A percentile compares a stretch with the other conserved stretches of the same genome.
Evolutionary conservation across 2,329 filamentous ascomycete genomes (phyloP).

Genomic region (Neofusicoccum parvum): DNA sequence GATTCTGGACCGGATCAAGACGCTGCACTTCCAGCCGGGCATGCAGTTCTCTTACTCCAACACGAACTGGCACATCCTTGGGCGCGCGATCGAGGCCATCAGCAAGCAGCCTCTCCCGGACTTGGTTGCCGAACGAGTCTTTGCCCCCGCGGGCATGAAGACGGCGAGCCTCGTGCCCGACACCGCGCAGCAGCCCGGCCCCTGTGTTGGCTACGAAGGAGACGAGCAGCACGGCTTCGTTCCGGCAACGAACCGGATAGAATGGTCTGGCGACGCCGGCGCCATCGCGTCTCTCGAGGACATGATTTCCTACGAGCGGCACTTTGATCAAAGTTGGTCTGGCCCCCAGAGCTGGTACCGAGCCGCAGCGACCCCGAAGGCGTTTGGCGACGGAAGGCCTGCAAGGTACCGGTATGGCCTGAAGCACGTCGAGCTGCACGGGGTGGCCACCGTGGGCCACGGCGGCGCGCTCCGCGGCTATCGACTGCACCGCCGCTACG

Average conservation of each 20-base stretch:
- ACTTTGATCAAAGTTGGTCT: not conserved
- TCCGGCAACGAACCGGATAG: not conserved
- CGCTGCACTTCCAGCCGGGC: slow-evolving; percentile 46
- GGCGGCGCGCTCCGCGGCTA: not conserved
- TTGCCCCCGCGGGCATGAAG: not conserved
- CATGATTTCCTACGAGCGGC: not conserved
- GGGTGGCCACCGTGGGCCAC: not conserved
- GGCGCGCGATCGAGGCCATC: slow-evolving; percentile 42
- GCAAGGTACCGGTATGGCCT: not conserved
- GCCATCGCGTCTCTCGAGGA: not conserved
- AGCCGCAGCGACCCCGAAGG: not conserved
- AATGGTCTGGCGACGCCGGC: not conserved
- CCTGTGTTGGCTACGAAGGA: not conserved
- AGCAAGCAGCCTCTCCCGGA: slow-evolving; percentile 24
- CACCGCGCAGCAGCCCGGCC: not conserved
- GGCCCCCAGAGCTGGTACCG: not conserved
- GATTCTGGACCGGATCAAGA: not conserved
- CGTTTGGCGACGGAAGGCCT: not conserved
- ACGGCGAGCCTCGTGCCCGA: not conserved
- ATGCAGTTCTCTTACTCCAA: slow-evolving; percentile 50
- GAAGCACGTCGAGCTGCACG: not conserved
- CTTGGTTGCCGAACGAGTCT: not conserved
- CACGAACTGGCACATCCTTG: slow-evolving; percentile 47
- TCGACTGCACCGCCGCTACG: not conserved
- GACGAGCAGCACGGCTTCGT: not conserved